Conservation (phyloP, 495 filamentous ascomycete genomes). For the Talaromyces nanjingensis region DNA sequence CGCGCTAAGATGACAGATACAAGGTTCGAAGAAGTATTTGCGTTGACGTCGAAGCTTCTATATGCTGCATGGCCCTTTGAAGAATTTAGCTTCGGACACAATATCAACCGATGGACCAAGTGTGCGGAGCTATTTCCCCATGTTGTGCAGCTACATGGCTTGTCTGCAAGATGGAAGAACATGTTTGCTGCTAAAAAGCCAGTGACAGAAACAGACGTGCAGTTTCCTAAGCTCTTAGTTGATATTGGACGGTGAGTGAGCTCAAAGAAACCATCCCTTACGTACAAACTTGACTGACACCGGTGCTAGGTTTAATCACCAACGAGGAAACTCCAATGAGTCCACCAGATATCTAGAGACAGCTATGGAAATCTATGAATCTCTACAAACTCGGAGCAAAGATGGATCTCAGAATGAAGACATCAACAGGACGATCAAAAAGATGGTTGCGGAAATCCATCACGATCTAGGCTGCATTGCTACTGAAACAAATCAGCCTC, state of each 20-base stretch:
- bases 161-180: conserved; percentile 6
- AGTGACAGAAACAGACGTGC: conserved; percentile 6
- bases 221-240: conserved; percentile 11
- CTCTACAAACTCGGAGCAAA: not conserved
- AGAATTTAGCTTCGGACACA: conserved; percentile 11
- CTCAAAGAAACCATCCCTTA: not conserved
- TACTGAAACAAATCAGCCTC: not conserved
- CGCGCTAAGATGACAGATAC: conserved; percentile 11
- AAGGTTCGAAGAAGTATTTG: conserved; percentile 7
- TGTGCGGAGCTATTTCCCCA: conserved; percentile 17
- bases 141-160: conserved; percentile 10
- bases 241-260: conserved; percentile 11
- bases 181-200: not conserved
- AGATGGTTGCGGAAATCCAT: not conserved
- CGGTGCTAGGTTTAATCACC: not conserved
- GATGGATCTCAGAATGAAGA: not conserved
- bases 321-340: not conserved
- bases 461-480: not conserved
- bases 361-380: not conserved
- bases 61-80: conserved; percentile 12
- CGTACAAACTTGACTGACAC: not conserved
- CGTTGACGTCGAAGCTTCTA: conserved; percentile 9
- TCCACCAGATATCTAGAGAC: not conserved
- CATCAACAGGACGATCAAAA: not conserved
- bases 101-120: conserved; percentile 12